Base-by-base conservation (phyloP, 768 basidiomycete genomes). In the Boletus subcaerulescens region DNA sequence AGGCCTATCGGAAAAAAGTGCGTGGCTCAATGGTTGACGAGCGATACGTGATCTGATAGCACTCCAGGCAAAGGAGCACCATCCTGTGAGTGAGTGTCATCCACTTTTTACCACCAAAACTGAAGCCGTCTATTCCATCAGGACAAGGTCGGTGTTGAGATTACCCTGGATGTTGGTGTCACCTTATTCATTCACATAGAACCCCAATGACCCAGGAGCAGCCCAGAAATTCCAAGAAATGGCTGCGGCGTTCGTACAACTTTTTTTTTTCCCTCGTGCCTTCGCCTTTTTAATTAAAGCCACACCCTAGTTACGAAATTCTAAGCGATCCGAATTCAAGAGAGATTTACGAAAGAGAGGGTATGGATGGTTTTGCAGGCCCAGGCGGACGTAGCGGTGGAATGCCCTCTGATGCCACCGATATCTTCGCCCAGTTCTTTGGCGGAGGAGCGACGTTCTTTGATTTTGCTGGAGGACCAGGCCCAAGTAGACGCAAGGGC, bases 1-100 rank as follows among this genome's bases (percentile, higher is more conserved):
- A 90, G 67, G 94, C 94, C 15, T 98, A 98, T 69, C 87, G 89
- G 69, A 89, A 83, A 76, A 95, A 94, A 85, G 93, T 91, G 74
- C 62, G 64, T 69, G 33, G 32, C 52, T 35, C 35, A 45, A 52
- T 58, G 49, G 39, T 48, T 56, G 17, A 44, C 10, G 24, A 24
- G 29, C 18, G 33, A 26, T 40, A 12, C 11, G 20, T 60, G 41
- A 59, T 52, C 55, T 70, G 35, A 68, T 29, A 31, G n/a, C 56
- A 50, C 54, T 49, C 5, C 64, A 93, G 89, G 93, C 93, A 32
- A 92, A 87, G 67, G 83, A 91, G 66, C 87, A 91, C 60, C 92
- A 94, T 69, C 93, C 93, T 42, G 91, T 93, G 72, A 66, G 84
- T 22, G n/a, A n/a, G n/a, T 58, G 20, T 11, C 41, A n/a, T 40